These are phyloP conservation scores for Yamadazyma membranifaciens DNA, from an alignment of 1,139 yeast species.

Conservation along the genomic window DNA sequence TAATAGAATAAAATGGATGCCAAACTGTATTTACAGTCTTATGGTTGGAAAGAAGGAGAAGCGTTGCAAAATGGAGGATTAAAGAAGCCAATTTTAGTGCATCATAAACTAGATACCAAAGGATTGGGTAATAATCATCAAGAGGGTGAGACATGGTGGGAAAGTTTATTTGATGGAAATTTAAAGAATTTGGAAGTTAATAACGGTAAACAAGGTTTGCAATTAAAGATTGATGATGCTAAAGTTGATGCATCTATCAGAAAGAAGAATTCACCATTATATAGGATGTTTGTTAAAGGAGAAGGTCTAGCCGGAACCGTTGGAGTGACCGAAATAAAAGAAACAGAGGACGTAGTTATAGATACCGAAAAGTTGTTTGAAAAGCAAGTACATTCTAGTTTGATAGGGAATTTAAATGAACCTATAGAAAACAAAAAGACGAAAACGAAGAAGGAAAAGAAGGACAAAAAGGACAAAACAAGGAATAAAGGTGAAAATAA, in stretches of 20 bases:
- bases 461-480: conserved; percentile 13
- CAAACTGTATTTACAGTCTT: conserved; percentile 64
- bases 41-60: conserved; percentile 92
- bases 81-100: conserved; percentile 80
- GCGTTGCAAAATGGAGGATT: conserved; percentile 79
- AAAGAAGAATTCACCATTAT: conserved; percentile 58
- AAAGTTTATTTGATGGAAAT: conserved; percentile 88
- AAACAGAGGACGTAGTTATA: conserved; percentile 17
- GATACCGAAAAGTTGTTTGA: conserved; percentile 20
- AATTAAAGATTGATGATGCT: conserved; percentile 44
- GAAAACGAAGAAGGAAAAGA: conserved; percentile 15
- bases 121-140: conserved; percentile 74
- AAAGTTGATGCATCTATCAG: conserved; percentile 39
- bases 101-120: conserved; percentile 85
- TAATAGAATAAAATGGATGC: conserved; percentile 58
- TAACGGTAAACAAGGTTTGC: conserved; percentile 22
- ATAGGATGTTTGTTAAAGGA: conserved; percentile 79
- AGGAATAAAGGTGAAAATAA: conserved; percentile 9
- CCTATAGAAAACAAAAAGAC: conserved; percentile 10
- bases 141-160: conserved; percentile 96
- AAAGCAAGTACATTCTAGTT: conserved; percentile 18
- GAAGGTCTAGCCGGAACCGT: conserved; percentile 81
- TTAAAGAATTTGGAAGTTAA: conserved; percentile 72
- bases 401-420: conserved; percentile 15
- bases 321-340: conserved; percentile 30